Evolutionary conservation across 768 basidiomycete species (phyloP).

Genomic region (Tylopilus sp.): DNA sequence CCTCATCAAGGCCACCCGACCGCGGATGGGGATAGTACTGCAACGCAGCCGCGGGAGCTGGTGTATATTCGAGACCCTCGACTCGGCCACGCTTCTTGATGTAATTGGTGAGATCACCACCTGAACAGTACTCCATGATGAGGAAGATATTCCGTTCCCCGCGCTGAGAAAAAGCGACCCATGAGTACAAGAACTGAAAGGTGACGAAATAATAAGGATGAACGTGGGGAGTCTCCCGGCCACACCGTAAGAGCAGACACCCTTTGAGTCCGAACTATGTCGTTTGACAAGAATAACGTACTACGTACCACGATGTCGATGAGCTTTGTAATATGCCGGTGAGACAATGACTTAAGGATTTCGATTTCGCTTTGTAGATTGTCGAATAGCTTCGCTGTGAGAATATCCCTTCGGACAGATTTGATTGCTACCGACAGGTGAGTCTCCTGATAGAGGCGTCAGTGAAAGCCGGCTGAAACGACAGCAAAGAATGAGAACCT

Average conservation of each 20-base stretch:
- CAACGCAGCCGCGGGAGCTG: constrained; percentile 61
- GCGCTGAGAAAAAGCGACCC: constrained; percentile 39
- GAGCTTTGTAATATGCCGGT: constrained; percentile 89
- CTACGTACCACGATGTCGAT: constrained; percentile 83
- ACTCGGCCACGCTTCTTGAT: constrained; percentile 97
- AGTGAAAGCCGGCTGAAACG: background rate
- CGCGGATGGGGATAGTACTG: constrained; percentile 91
- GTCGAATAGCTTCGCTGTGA: constrained; percentile 91
- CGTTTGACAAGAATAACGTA: background rate
- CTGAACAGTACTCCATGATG: constrained; percentile 96
- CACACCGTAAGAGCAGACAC: background rate
- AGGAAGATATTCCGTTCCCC: constrained; percentile 84
- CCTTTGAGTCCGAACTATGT: background rate
- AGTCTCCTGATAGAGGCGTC: constrained; percentile 52
- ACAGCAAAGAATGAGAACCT: constrained; percentile 46
- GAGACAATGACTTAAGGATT: constrained; percentile 90
- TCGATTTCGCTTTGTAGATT: constrained; percentile 98
- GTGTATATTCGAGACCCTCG: constrained; percentile 80
- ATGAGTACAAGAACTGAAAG: constrained; percentile 8
- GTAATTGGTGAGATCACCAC: constrained; percentile 93
- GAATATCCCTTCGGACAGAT: constrained; percentile 82
- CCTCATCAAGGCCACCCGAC: constrained; percentile 86
- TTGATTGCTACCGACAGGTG: constrained; percentile 87
- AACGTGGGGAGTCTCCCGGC: background rate
- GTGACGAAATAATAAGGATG: background rate